These are phyloP conservation scores for Colletotrichum siamense DNA, from an alignment of 2,329 filamentous ascomycete species.

Conservation along the genomic window DNA sequence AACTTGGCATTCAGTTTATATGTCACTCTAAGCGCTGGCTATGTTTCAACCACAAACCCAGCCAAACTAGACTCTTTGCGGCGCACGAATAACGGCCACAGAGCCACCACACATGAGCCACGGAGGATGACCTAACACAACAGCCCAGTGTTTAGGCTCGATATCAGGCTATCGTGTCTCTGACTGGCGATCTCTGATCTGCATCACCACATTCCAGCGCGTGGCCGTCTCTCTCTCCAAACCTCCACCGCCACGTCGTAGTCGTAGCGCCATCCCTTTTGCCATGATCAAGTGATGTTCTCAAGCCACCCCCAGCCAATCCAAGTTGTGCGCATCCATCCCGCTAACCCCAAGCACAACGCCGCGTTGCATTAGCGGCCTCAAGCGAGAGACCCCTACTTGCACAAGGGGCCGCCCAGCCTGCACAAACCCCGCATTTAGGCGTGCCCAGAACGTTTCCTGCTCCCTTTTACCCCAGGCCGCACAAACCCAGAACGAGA, in stretches of 20 bases:
- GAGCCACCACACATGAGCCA: not conserved
- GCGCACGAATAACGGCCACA: not conserved
- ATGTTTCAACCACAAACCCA: not conserved
- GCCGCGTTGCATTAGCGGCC: not conserved
- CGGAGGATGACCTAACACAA: not conserved
- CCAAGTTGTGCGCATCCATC: not conserved
- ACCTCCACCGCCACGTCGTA: not conserved
- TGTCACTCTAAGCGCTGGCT: not conserved
- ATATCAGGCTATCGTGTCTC: not conserved
- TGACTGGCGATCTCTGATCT: not conserved
- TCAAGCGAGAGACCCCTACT: constrained; percentile 7
- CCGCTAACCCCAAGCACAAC: not conserved
- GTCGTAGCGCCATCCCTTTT: not conserved
- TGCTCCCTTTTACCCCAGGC: not conserved
- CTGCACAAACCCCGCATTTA: constrained; percentile 17
- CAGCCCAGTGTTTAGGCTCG: not conserved
- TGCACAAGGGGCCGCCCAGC: not conserved
- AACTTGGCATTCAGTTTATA: not conserved
- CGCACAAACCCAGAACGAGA: not conserved
- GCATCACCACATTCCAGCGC: not conserved
- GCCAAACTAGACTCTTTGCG: not conserved
- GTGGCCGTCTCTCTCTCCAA: not conserved
- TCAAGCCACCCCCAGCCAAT: not conserved
- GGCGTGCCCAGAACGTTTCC: constrained; percentile 9
- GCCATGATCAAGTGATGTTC: not conserved